Conservation (phyloP, 2,329 filamentous ascomycete genomes). For the Aureobasidium lini region DNA sequence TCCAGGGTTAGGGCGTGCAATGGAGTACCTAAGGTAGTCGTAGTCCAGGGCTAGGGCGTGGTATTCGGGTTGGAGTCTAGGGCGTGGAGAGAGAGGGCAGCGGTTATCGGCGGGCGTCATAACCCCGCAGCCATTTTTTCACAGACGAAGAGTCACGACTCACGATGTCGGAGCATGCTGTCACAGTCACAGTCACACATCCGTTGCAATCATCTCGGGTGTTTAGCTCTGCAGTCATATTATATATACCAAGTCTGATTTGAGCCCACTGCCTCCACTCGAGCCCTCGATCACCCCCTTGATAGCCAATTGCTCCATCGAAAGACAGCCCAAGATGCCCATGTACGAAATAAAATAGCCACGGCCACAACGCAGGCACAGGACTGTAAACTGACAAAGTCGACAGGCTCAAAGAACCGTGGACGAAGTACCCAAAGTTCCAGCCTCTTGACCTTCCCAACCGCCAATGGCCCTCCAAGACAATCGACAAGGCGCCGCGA, state of each 20-base stretch:
- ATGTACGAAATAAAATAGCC: conserved; percentile 7
- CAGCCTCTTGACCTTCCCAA: conserved; percentile 58
- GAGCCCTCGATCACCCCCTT: not conserved
- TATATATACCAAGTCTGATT: not conserved
- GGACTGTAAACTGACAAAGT: not conserved
- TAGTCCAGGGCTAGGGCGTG: not conserved
- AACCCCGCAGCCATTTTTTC: conserved; percentile 1
- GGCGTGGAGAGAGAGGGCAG: not conserved
- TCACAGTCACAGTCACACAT: not conserved
- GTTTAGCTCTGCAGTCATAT: not conserved
- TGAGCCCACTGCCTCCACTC: not conserved
- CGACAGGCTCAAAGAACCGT: conserved; percentile 61
- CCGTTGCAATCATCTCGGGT: not conserved
- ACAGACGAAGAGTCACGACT: conserved; percentile 2
- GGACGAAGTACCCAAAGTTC: conserved; percentile 68
- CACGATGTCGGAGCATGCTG: conserved; percentile 10
- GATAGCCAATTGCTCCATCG: no score
- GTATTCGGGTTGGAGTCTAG: not conserved
- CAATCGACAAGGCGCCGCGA: conserved; percentile 73
- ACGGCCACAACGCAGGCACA: not conserved
- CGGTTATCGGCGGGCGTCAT: not conserved
- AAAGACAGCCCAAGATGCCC: conserved; percentile 13
- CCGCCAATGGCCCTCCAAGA: conserved; percentile 77
- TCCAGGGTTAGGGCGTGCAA: not conserved
- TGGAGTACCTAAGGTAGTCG: not conserved